These are phyloP conservation scores for Primulina eburnea DNA, from an alignment of 257 asterid genomes.

Conservation along the genomic window DNA sequence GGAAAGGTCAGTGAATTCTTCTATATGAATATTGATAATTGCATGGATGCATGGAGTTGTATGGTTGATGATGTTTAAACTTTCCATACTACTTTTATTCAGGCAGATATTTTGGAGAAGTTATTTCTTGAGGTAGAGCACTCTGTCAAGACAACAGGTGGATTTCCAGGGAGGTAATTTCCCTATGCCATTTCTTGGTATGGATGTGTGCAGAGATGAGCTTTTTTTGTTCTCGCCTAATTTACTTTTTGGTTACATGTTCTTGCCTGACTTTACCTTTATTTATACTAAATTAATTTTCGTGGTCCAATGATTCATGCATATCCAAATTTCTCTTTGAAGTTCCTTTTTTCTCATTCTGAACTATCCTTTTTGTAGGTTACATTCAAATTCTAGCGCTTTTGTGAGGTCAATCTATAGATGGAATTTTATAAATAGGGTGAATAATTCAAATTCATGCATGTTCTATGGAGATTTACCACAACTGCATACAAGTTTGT, in stretches of 20 bases:
- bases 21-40: constrained; percentile 2
- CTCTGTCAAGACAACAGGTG: constrained; percentile 70
- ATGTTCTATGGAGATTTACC: constrained; percentile 7
- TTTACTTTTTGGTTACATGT: not conserved
- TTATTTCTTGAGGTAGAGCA: constrained; percentile 69
- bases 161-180: constrained; percentile 75
- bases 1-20: constrained; percentile 69
- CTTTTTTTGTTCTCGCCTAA: not conserved
- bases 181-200: not conserved
- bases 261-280: not conserved
- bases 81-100: constrained; percentile 31
- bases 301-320: not conserved
- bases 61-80: constrained; percentile 14
- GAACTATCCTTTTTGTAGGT: not conserved
- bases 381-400: no score
- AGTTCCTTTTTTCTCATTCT: not conserved
- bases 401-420: not conserved
- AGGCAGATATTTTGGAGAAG: constrained; percentile 86
- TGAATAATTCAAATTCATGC: no score
- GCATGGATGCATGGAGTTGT: constrained; percentile 8
- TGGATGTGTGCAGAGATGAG: not conserved
- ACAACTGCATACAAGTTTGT: not conserved
- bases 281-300: not conserved
- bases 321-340: not conserved
- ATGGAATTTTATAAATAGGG: no score